A percentile compares a stretch with the other conserved stretches of the same genome.
These are phyloP conservation scores for Viola odorata DNA, from an alignment of 345 rosid genomes.

Conservation along the genomic window DNA sequence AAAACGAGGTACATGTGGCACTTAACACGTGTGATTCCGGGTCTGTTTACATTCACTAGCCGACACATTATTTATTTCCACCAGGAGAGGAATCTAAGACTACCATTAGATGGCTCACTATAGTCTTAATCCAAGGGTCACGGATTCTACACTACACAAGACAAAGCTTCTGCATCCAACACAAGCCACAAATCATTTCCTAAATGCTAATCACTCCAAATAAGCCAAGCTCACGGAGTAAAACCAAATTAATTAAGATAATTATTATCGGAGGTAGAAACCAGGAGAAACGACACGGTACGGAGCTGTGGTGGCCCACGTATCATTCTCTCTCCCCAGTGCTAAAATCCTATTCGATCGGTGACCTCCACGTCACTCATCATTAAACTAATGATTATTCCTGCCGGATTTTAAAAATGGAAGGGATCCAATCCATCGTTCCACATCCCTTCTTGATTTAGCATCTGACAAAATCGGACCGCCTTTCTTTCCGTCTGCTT, in stretches of 20 bases:
- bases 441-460: slow-evolving; percentile 6
- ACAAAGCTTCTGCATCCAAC: background rate
- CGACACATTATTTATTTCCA: too few species aligned
- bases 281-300: slow-evolving; percentile 37
- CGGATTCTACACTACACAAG: background rate
- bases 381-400: slow-evolving; percentile 4
- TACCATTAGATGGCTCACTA: background rate
- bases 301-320: slow-evolving; percentile 25
- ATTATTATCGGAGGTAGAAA: slow-evolving; percentile 13
- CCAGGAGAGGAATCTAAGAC: slow-evolving; percentile 17
- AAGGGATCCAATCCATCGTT: slow-evolving; percentile 12
- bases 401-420: slow-evolving; percentile 20
- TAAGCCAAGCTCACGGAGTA: background rate
- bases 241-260: too few species aligned
- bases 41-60: too few species aligned
- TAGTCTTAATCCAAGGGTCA: slow-evolving; percentile 21
- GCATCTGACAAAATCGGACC: slow-evolving; percentile 36
- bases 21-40: background rate
- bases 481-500: slow-evolving; percentile 37
- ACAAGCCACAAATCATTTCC: too few species aligned
- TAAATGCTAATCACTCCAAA: too few species aligned
- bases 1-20: too few species aligned
- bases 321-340: slow-evolving; percentile 31
- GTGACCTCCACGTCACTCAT: slow-evolving; percentile 20
- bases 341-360: slow-evolving; percentile 26